Conservation (phyloP, 495 filamentous ascomycete species). For the Penicillium bovifimosum region DNA sequence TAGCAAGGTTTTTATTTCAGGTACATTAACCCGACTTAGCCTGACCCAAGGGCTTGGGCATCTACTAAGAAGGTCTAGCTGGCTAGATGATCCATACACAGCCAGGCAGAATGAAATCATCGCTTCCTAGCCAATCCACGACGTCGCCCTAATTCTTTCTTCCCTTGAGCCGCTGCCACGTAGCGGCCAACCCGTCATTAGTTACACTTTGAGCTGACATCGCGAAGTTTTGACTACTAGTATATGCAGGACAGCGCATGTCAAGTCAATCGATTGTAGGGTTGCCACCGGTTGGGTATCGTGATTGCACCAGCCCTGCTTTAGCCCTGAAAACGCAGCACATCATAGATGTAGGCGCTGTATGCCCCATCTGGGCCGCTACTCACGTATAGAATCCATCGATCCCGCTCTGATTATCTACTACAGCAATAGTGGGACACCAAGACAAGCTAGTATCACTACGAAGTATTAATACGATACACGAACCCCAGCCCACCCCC, state of each 20-base stretch:
- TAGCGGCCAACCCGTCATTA: constrained; percentile 10
- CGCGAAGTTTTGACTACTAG: not conserved
- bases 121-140: not conserved
- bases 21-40: not conserved
- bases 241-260: constrained; percentile 13
- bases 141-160: not conserved
- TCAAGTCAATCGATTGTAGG: not conserved
- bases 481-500: not conserved
- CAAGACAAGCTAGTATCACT: constrained; percentile 1
- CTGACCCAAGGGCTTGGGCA: not conserved
- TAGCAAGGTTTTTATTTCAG: constrained; percentile 1
- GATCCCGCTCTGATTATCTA: not conserved
- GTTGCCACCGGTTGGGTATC: constrained; percentile 1
- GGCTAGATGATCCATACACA: not conserved
- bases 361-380: too few species aligned
- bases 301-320: not conserved
- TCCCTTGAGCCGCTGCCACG: constrained; percentile 21
- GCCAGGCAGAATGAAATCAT: not conserved
- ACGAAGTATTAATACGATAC: not conserved
- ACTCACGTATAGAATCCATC: not conserved
- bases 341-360: not conserved
- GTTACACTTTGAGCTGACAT: not conserved
- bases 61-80: not conserved
- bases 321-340: not conserved
- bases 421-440: constrained; percentile 2